phyloP scores from a whole-genome alignment of 2,329 filamentous ascomycete genomes.

The Trichocomaceae sp. region DNA sequence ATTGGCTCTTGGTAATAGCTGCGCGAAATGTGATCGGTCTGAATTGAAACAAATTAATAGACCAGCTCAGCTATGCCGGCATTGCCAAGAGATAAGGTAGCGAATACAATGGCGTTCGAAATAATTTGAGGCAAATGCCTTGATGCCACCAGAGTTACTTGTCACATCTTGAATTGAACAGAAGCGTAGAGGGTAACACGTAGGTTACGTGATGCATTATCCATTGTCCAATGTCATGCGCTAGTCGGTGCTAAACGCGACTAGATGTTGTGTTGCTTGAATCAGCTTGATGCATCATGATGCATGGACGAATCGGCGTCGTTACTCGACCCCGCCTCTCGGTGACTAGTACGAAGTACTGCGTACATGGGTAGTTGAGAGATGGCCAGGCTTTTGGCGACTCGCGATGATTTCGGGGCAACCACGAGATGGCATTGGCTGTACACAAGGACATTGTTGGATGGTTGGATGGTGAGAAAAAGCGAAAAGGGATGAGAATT shows the following conservation, averaged over 20 bases:
- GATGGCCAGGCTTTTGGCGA: no score
- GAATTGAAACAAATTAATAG: constrained; percentile 1
- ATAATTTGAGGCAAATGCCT: not conserved
- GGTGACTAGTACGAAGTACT: no score
- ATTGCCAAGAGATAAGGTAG: not conserved
- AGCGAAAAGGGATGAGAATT: no score
- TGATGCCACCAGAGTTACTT: not conserved
- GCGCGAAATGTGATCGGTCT: constrained; percentile 8
- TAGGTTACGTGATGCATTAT: not conserved
- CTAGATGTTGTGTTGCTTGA: not conserved
- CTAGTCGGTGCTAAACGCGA: not conserved
- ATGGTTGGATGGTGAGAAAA: not conserved
- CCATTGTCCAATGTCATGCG: not conserved
- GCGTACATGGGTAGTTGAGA: no score
- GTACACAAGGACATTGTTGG: not conserved
- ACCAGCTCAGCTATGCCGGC: not conserved
- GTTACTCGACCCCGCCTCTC: not conserved
- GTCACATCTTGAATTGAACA: constrained; percentile 3
- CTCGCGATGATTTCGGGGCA: no score
- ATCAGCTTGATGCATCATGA: not conserved
- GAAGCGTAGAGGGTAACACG: not conserved
- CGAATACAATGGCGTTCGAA: not conserved
- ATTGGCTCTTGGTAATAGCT: not conserved
- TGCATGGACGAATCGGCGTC: not conserved
- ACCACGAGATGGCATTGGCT: no score